Base-by-base conservation (phyloP, 208 protist genomes). In the Leishmania gerbilli region DNA sequence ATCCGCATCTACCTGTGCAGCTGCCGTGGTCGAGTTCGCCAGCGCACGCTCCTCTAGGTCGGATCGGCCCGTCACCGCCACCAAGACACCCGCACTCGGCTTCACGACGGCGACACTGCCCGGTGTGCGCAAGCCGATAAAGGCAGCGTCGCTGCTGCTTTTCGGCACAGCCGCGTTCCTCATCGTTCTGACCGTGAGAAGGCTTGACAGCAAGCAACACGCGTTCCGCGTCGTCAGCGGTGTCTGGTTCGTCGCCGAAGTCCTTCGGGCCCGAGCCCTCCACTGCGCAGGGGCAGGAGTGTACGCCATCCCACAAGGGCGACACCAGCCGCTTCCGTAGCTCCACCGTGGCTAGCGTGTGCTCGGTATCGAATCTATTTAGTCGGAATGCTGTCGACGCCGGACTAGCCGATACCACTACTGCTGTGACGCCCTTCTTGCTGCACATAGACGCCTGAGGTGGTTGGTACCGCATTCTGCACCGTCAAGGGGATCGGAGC, bases 261-360 rank as follows among this genome's bases (percentile, higher is more conserved):
- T 27, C 4, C 42, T 71, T 31, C 45, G 9, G 53, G 24, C 75
- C 62, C 15, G 19, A 19, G 17, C 75, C 13, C 27, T 49, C 62
- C 45, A 64, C 51, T 64, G 21, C 21, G 8, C 65, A 19, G 13
- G n/a, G n/a, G 37, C 53, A 75, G 56, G 55, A 67, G 55, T 79
- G 56, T 24, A 47, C 49, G 56, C 19, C 79, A 47, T 72, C 79
- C 76, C 49, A 62, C 53, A 79, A 58, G 7, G 74, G 60, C 2
- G 74, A 53, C 8, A 27, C 40, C 27, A 74, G 21, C 34, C 79
- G 55, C 42, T 84, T 84, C 4, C 58, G 72, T 17, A 72, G 47
- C 55, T 79, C 64, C n/a, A 55, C 74, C 13, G 51, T 77, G 19
- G 71, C 27, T 5, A 79, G 65, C 58, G 79, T n/a, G 60, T 84